phyloP scores from a whole-genome alignment of 2,329 filamentous ascomycete species.

The Pseudogymnoascus sp. region DNA sequence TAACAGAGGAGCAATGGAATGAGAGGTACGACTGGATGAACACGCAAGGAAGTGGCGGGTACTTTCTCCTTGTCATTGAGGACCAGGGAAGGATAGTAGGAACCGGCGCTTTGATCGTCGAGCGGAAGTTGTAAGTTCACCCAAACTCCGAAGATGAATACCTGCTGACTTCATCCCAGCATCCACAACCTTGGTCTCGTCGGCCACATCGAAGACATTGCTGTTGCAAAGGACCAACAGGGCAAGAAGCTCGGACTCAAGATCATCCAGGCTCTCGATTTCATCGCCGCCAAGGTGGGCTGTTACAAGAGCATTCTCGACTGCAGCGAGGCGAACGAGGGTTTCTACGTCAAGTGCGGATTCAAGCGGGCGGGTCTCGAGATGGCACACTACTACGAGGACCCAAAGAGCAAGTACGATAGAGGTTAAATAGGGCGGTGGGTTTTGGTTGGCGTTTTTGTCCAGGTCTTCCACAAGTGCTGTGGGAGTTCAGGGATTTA shows the following conservation, averaged over 20 bases:
- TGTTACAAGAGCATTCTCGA: conserved; percentile 98
- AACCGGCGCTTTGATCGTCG: conserved; percentile 81
- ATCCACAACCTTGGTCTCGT: conserved; percentile 77
- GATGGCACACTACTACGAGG: conserved; percentile 85
- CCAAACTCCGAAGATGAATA: not conserved
- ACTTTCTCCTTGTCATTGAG: conserved; percentile 81
- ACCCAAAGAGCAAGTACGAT: conserved; percentile 10
- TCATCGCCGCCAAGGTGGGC: conserved; percentile 76
- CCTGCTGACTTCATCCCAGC: conserved; percentile 35
- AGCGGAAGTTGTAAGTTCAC: conserved; percentile 76
- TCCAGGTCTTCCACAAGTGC: conserved; percentile 7
- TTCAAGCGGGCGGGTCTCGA: conserved; percentile 87
- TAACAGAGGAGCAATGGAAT: conserved; percentile 65
- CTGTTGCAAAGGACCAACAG: conserved; percentile 89
- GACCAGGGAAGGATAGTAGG: conserved; percentile 66
- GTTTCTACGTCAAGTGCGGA: conserved; percentile 97
- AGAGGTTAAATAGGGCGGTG: not conserved
- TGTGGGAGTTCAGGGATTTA: not conserved
- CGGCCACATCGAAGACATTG: conserved; percentile 97
- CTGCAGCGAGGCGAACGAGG: conserved; percentile 92
- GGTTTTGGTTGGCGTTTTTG: not conserved
- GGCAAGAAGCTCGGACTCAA: conserved; percentile 92
- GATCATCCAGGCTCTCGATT: conserved; percentile 90
- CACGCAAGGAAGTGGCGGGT: conserved; percentile 58
- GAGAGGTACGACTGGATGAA: conserved; percentile 75